Evolutionary conservation across 257 asterid genomes (phyloP).

Genomic region (Lithospermum erythrorhizon): DNA sequence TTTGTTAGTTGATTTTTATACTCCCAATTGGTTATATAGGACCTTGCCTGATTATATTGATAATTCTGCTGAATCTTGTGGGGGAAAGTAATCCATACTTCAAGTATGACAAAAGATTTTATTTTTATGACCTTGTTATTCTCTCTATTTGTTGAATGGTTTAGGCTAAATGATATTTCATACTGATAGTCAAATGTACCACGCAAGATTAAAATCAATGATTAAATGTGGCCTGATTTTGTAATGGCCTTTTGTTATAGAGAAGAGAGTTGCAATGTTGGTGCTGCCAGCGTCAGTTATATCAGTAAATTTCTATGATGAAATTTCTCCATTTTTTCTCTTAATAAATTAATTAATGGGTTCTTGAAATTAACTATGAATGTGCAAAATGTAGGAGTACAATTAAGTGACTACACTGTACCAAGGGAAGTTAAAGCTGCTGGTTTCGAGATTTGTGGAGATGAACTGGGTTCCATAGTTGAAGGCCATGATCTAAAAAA

Average conservation of each 20-base stretch:
- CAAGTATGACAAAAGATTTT: background rate
- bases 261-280: conserved; percentile 69
- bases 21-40: too few relatives aligned
- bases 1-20: background rate
- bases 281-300: conserved; percentile 70
- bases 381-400: conserved; percentile 35
- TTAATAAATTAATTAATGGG: background rate
- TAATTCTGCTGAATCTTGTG: background rate
- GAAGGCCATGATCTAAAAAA: conserved; percentile 62
- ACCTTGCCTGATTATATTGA: background rate
- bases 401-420: conserved; percentile 44
- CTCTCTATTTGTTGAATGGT: background rate
- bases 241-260: conserved; percentile 18
- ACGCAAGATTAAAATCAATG: too few relatives aligned
- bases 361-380: conserved; percentile 6
- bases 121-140: background rate
- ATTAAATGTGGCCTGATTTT: background rate
- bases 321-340: background rate
- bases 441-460: conserved; percentile 64
- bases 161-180: too few relatives aligned
- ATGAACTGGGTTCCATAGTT: conserved; percentile 63
- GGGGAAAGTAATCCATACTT: too few relatives aligned
- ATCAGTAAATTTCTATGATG: conserved; percentile 32
- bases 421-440: conserved; percentile 65
- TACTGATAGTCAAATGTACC: too few relatives aligned